A percentile compares a stretch with the other conserved stretches of the same genome.
Evolutionary conservation across 306 rosid genomes (phyloP).

Genomic region (Clitoria ternatea): DNA sequence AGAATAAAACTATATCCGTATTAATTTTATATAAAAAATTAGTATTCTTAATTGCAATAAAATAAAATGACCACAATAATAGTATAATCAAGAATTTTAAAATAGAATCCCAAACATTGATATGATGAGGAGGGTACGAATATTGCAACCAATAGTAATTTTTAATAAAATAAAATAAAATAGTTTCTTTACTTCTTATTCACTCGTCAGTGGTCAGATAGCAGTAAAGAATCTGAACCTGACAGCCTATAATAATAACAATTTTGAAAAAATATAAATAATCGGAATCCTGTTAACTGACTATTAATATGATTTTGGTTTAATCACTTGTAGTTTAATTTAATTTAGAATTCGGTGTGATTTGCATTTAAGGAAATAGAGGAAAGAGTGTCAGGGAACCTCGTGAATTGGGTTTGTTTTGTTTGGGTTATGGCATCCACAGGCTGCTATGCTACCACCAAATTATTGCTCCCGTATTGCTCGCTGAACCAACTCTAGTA

Average conservation of each 20-base stretch:
- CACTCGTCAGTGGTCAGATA: slow-evolving; percentile 29
- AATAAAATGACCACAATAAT: too few relatives aligned
- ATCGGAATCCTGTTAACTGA: too few relatives aligned
- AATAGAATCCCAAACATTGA: too few relatives aligned
- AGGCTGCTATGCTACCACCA: too few relatives aligned
- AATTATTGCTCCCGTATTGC: slow-evolving; percentile 55
- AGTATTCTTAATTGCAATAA: too few relatives aligned
- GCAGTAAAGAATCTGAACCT: slow-evolving; percentile 26
- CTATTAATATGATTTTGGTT: not conserved
- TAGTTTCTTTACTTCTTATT: slow-evolving; percentile 29
- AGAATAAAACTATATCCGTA: too few relatives aligned
- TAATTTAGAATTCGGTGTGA: too few relatives aligned
- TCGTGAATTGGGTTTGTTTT: slow-evolving; percentile 53
- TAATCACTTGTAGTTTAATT: too few relatives aligned
- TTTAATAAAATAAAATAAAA: not conserved
- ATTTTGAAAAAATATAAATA: not conserved
- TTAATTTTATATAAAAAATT: too few relatives aligned
- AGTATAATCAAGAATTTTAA: too few relatives aligned
- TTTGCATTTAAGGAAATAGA: not conserved
- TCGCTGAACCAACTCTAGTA: slow-evolving; percentile 35
- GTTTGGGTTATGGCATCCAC: not conserved
- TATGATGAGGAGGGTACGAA: too few relatives aligned
- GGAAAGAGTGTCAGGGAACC: slow-evolving; percentile 35
- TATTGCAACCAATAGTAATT: too few relatives aligned
- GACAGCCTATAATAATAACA: slow-evolving; percentile 34